Evolutionary conservation across 2,329 filamentous ascomycete genomes (phyloP), one percentile per base, ranked within the genome.

Genomic region (Conoideocrella luteorostrata): DNA sequence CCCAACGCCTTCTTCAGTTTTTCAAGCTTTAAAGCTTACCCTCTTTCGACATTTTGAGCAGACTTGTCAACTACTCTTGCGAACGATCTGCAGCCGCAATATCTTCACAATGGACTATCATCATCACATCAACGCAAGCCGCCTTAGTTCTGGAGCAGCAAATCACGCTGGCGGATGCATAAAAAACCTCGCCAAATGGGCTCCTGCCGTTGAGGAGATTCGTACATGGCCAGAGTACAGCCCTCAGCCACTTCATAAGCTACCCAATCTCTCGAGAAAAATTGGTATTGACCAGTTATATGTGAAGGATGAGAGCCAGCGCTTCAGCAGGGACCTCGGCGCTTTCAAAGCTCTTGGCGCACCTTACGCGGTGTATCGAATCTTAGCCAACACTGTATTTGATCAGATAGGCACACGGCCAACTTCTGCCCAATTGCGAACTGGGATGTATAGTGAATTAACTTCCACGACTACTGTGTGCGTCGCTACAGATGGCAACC

Each of bases 281-380:
- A 15, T 51, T 3, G 42, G 44, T 7, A 47, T 51, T n/a, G 7
- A 22, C 5, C 35, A 41, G 1, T 21, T 51, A 5, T 45, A 43
- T 7, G 33, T 49, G 23, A 51, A 51, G 20, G 49, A 51, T 20
- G 49, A 51, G 22, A 51, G 49, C 43, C 39, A 26, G 18, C 35
- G 49, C 2, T 51, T 51, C 13, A 47, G 49, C 6, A 44, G 26
- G 11, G 11, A 22, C 7, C 40, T 49, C 3, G 49, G 41, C 4
- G 49, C 49, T 2, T 51, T 49, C 45, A 51, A 51, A 34, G 49
- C 43, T 1, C 49, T 51, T 15, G 49, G 49, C 5, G 47, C 49
- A 5, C 47, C 49, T 1, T 51, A 51, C n/a, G 49, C 49, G 5
- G 39, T 51, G 11, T 51, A 41, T 18, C 45, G 32, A 13, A 49